Evolutionary conservation across 495 filamentous ascomycete genomes (phyloP), one percentile per base, ranked within the genome.

Genomic region (Hypomontagnella monticulosa): DNA sequence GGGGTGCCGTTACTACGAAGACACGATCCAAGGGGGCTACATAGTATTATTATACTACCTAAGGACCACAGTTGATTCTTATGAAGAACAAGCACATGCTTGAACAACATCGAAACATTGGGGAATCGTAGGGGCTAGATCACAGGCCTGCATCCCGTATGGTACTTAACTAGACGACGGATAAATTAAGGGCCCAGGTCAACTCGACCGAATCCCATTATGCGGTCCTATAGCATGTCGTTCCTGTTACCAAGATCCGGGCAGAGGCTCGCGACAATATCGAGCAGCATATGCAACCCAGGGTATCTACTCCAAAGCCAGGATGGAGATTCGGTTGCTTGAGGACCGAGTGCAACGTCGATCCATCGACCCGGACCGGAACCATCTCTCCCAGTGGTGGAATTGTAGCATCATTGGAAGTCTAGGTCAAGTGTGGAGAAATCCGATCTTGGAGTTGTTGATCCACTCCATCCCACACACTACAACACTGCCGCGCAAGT

Each of bases 321-420:
- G 20, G 37, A 50, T 48, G 30, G 44, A 18, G 20, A 19, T 44
- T 68, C 65, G 65, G 65, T 14, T 37, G 47, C 52, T 63, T 49
- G 44, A 63, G 30, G 48, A 40, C 65, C 65, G 65, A 68, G 54
- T 63, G 65, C 20, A 62, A 68, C 65, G 27, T 54, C 33, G 16
- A 27, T 9, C 40, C 54, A 50, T 43, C 18, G n/a, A 55, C 42
- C 12, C 48, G 54, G 30, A 42, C 52, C 42, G 53, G 47, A 37
- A 49, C 18, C 14, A 14, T 20, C 19, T 62, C 36, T 52, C 58
- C 58, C 47, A 62, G 51, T 67, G 63, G 63, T 66, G 64, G 58
- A 54, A 62, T 67, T 44, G 55, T 10, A 30, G 27, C 36, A 48
- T 8, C 47, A 9, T 52, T 38, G 19, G 19, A 61, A 58, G 46